These are phyloP conservation scores for Whalleya microplaca DNA, from an alignment of 2,329 filamentous ascomycete species.

Conservation along the genomic window DNA sequence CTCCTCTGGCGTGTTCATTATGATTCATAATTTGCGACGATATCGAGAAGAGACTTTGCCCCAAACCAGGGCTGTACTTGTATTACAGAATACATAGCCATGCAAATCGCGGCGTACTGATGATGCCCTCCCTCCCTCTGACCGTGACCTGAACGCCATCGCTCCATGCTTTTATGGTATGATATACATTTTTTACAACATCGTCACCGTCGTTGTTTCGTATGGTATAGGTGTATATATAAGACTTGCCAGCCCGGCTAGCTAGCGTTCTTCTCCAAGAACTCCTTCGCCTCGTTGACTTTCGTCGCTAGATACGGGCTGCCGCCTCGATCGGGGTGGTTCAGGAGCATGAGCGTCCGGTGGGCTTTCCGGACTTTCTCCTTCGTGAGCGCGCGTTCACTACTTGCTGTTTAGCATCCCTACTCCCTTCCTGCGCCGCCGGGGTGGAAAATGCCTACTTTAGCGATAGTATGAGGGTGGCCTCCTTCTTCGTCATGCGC, in stretches of 20 bases:
- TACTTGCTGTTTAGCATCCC: conserved; percentile 7
- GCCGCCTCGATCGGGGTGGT: conserved; percentile 96
- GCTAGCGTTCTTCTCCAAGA: conserved; percentile 74
- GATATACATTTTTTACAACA: conserved; percentile 27
- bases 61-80: conserved; percentile 6
- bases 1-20: no score
- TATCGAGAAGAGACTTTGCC: conserved; percentile 26
- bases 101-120: conserved; percentile 11
- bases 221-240: no score
- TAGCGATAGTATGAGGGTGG: conserved; percentile 85
- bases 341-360: conserved; percentile 92
- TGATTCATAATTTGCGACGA: not conserved
- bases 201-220: not conserved
- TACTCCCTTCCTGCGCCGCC: not conserved
- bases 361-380: conserved; percentile 96
- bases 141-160: conserved; percentile 34
- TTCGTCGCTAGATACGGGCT: conserved; percentile 97
- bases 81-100: conserved; percentile 14
- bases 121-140: conserved; percentile 4
- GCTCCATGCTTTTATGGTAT: conserved; percentile 30
- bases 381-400: conserved; percentile 84
- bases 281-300: conserved; percentile 97
- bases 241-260: conserved; percentile 8
- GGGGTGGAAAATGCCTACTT: conserved; percentile 61
- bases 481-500: conserved; percentile 92